Conservation (phyloP, 164 flowering plant species). For the Dillenia suffruticosa region DNA sequence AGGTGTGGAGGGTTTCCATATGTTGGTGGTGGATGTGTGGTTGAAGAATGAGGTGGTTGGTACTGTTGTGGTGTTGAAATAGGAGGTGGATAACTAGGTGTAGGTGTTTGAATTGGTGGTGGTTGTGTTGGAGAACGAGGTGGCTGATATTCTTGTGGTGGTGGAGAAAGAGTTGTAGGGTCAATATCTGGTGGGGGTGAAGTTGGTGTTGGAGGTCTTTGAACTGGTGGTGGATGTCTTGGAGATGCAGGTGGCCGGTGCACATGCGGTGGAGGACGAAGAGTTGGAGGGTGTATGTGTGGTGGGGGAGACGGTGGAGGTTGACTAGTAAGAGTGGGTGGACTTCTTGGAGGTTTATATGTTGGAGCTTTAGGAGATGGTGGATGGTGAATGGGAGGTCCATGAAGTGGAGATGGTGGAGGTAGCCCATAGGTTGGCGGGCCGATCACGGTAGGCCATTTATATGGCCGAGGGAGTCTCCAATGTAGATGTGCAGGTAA, state of each 20-base stretch:
- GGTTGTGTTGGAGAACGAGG: slow-evolving; percentile 3
- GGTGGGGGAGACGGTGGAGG: slow-evolving; percentile 4
- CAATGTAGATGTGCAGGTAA: slow-evolving; percentile 6
- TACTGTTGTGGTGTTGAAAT: not conserved
- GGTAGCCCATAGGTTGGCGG: not conserved
- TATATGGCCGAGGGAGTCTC: slow-evolving; percentile 3
- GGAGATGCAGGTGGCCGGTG: not conserved
- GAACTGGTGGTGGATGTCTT: slow-evolving; percentile 4
- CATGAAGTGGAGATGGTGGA: slow-evolving; percentile 1
- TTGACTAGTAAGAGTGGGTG: not conserved
- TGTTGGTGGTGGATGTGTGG: too few species aligned
- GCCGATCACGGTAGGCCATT: slow-evolving; percentile 4
- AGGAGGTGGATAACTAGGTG: not conserved
- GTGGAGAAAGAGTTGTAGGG: slow-evolving; percentile 1
- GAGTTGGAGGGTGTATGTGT: not conserved
- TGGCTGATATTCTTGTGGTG: slow-evolving; percentile 4
- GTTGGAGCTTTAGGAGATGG: not conserved
- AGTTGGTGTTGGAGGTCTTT: slow-evolving; percentile 1
- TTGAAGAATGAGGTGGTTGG: not conserved
- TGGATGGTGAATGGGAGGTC: slow-evolving; percentile 4
- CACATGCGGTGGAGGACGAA: not conserved
- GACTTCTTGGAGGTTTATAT: not conserved
- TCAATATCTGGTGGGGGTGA: not conserved
- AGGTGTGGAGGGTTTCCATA: too few species aligned
- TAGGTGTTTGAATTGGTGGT: slow-evolving; percentile 1